These are phyloP conservation scores for Elongisporangium senticosum DNA, from an alignment of 352 stramenopile genomes.

Conservation along the genomic window DNA sequence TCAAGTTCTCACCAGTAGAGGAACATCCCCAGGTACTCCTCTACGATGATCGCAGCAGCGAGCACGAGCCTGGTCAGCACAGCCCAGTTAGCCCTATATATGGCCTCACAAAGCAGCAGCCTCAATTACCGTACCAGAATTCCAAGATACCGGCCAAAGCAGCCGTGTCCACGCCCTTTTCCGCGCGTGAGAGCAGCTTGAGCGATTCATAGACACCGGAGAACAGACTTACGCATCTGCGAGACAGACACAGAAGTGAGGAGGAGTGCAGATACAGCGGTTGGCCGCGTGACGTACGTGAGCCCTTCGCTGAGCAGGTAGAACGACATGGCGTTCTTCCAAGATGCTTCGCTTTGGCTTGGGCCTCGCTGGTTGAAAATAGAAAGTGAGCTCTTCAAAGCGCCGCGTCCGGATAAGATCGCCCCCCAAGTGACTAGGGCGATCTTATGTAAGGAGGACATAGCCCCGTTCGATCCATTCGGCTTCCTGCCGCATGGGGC, in stretches of 20 bases:
- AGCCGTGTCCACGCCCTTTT: constrained; percentile 46
- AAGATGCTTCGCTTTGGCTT: background rate
- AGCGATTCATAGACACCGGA: constrained; percentile 65
- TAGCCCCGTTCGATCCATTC: background rate
- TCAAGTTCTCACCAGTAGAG: constrained; percentile 40
- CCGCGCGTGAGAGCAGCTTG: constrained; percentile 51
- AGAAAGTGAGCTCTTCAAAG: background rate
- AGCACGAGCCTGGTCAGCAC: constrained; percentile 41
- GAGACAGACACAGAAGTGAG: background rate
- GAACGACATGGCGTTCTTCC: constrained; percentile 39
- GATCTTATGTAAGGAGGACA: background rate
- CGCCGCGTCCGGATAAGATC: background rate
- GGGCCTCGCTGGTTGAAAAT: background rate
- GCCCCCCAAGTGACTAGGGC: background rate
- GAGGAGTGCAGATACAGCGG: background rate
- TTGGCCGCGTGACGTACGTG: constrained; percentile 26
- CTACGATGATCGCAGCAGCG: constrained; percentile 40
- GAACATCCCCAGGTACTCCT: constrained; percentile 68
- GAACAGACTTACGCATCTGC: constrained; percentile 49
- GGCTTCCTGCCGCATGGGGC: background rate
- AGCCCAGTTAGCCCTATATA: background rate
- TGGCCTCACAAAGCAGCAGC: background rate
- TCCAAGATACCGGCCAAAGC: constrained; percentile 49
- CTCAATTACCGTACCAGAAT: constrained; percentile 35
- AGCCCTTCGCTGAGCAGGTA: constrained; percentile 68